Conservation (phyloP, 2,329 filamentous ascomycete species). For the Lizonia empirigonia region DNA sequence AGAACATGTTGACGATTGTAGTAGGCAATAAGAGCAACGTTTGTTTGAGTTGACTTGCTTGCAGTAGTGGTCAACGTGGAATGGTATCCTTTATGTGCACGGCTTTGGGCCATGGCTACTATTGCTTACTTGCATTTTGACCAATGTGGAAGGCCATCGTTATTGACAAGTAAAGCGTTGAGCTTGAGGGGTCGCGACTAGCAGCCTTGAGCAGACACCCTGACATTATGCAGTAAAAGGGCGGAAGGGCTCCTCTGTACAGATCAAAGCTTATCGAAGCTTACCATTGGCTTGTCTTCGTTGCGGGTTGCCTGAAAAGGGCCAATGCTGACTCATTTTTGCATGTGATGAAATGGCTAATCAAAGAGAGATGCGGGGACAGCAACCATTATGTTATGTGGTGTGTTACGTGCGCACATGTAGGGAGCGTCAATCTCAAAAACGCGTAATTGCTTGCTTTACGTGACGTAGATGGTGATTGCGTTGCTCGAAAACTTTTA, state of each 20-base stretch:
- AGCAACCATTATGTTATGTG: neutral
- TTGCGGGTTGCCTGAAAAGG: neutral
- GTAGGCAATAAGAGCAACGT: neutral
- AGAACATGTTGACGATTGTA: neutral
- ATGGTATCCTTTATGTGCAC: neutral
- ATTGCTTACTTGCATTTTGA: neutral
- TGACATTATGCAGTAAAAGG: neutral
- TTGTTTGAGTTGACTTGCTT: neutral
- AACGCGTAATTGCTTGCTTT: no score
- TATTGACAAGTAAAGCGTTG: neutral
- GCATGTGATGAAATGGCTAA: neutral
- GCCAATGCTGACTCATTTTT: conserved; percentile 2
- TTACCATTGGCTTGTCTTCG: conserved; percentile 1
- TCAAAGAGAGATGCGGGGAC: neutral
- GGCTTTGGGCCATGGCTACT: no score
- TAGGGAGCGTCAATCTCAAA: no score
- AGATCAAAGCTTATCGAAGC: conserved; percentile 3
- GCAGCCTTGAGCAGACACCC: neutral
- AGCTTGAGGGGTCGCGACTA: neutral
- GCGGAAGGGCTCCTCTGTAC: conserved; percentile 13
- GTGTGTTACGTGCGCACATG: neutral
- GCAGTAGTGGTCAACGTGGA: no score
- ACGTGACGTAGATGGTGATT: no score
- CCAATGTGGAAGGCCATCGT: neutral
- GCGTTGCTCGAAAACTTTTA: neutral